Evolutionary conservation across 2,329 filamentous ascomycete species (phyloP).

Genomic region (Penicillium sp.): DNA sequence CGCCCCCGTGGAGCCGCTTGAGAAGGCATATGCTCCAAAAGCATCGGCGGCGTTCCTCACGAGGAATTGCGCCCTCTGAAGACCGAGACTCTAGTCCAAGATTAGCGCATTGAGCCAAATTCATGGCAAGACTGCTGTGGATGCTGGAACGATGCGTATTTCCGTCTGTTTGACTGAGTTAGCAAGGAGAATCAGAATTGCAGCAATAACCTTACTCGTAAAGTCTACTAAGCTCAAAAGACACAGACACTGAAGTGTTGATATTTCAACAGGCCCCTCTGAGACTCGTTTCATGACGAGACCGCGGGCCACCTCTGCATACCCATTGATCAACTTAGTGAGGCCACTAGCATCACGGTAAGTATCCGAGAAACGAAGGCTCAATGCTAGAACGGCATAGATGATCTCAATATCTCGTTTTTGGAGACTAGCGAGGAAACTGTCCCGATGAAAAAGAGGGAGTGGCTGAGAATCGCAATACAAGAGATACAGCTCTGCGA

Average conservation of each 20-base stretch:
- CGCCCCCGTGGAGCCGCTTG: conserved; percentile 45
- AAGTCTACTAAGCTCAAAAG: conserved; percentile 44
- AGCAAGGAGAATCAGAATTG: background rate
- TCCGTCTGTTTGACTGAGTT: conserved; percentile 37
- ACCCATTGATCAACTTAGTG: conserved; percentile 33
- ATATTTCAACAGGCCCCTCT: conserved; percentile 42
- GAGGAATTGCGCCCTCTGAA: conserved; percentile 16
- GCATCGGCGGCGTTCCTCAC: conserved; percentile 40
- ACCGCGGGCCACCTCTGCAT: conserved; percentile 37
- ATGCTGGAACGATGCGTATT: conserved; percentile 46
- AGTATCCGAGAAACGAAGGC: conserved; percentile 42
- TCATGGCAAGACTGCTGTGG: conserved; percentile 47
- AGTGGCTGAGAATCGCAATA: conserved; percentile 54
- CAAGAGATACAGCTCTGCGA: conserved; percentile 46
- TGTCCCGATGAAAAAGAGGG: conserved; percentile 45
- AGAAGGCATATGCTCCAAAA: conserved; percentile 46
- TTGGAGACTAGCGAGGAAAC: conserved; percentile 42
- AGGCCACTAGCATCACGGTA: conserved; percentile 23
- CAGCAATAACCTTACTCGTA: conserved; percentile 32
- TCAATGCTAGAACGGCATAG: conserved; percentile 42
- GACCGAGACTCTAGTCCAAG: conserved; percentile 39
- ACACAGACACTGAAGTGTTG: conserved; percentile 44
- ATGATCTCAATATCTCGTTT: conserved; percentile 39
- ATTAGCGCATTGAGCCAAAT: conserved; percentile 47
- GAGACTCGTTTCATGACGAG: conserved; percentile 41